Conservation (phyloP, 1,139 yeast species). For the Arxiozyma slooffiae region DNA sequence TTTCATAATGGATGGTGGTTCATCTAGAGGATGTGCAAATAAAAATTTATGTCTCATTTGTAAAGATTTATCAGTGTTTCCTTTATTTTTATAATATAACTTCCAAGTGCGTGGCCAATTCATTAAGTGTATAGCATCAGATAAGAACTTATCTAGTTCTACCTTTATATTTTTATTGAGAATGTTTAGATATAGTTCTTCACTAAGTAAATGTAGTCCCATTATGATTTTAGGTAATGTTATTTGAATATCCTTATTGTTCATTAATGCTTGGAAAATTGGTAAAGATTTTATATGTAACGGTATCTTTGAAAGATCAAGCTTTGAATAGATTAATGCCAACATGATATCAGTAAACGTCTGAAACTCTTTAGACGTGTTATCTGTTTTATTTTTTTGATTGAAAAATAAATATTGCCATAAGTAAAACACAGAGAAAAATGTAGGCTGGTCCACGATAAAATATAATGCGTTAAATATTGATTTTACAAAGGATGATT, state of each 20-base stretch:
- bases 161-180: slow-evolving; percentile 34
- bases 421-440: slow-evolving; percentile 12
- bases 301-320: neutral
- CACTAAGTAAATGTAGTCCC: slow-evolving; percentile 66
- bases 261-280: neutral
- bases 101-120: slow-evolving; percentile 70
- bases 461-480: neutral
- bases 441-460: slow-evolving; percentile 1
- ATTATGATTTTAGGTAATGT: slow-evolving; percentile 54
- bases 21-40: slow-evolving; percentile 27
- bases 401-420: slow-evolving; percentile 14
- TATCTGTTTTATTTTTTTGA: neutral
- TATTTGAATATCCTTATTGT: slow-evolving; percentile 3
- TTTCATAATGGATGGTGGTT: slow-evolving; percentile 28
- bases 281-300: neutral
- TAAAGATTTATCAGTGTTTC: neutral
- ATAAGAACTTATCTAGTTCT: slow-evolving; percentile 44
- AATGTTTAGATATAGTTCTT: slow-evolving; percentile 58
- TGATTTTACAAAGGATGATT: neutral
- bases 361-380: slow-evolving; percentile 5
- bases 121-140: slow-evolving; percentile 56
- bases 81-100: slow-evolving; percentile 36
- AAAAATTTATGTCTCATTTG: neutral
- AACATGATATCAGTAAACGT: slow-evolving; percentile 16
- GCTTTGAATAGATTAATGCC: slow-evolving; percentile 8